Conservation (phyloP, 345 rosid genomes). For the Lumnitzera littorea region DNA sequence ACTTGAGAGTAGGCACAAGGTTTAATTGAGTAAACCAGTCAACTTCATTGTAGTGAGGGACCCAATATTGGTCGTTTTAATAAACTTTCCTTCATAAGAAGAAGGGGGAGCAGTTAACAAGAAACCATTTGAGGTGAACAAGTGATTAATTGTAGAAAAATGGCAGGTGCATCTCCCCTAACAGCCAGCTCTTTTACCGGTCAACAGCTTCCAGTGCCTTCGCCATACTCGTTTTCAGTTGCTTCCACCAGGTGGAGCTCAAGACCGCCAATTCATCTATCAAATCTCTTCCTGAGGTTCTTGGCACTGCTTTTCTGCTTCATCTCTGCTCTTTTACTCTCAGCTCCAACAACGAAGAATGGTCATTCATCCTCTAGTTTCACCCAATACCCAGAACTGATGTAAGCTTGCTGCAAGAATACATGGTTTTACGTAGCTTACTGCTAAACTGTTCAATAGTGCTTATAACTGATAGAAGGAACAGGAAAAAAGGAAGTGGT, state of each 20-base stretch:
- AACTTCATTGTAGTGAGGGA: not conserved
- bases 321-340: conserved; percentile 53
- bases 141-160: conserved; percentile 7
- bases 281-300: conserved; percentile 41
- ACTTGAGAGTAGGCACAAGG: too few relatives aligned
- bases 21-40: too few relatives aligned
- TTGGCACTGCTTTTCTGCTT: conserved; percentile 45
- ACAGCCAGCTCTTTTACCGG: conserved; percentile 20
- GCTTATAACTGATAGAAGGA: not conserved
- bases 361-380: conserved; percentile 33
- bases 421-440: not conserved
- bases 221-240: conserved; percentile 45
- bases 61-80: conserved; percentile 3
- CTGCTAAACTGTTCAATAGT: not conserved
- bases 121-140: conserved; percentile 17
- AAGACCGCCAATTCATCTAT: conserved; percentile 25
- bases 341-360: conserved; percentile 24
- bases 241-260: conserved; percentile 34
- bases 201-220: conserved; percentile 47
- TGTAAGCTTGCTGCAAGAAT: conserved; percentile 26
- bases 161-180: conserved; percentile 36
- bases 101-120: conserved; percentile 11
- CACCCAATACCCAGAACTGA: conserved; percentile 36
- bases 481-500: too few relatives aligned
- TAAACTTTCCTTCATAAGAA: conserved; percentile 5